Percentiles rank a stretch among this genome's conserved stretches.
phyloP scores from a whole-genome alignment of 2,329 filamentous ascomycete genomes.

The Fusarium brachygibbosum region DNA sequence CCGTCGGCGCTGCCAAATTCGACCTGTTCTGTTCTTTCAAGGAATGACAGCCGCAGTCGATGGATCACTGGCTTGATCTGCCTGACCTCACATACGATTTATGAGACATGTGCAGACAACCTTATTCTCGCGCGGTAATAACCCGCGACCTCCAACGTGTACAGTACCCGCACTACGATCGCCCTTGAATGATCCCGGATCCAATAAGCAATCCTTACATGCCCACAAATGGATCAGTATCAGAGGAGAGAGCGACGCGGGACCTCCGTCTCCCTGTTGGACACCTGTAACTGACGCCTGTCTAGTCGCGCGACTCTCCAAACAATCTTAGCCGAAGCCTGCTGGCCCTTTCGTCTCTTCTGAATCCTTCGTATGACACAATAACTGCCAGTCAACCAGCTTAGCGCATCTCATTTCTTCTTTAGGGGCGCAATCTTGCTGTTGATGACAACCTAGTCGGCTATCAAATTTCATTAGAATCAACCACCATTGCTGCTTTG shows the following conservation, averaged over 20 bases:
- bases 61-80: conserved; percentile 8
- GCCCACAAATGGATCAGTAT: conserved; percentile 15
- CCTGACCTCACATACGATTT: conserved; percentile 7
- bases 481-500: not conserved
- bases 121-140: conserved; percentile 1
- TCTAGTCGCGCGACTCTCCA: conserved; percentile 39
- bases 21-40: conserved; percentile 4
- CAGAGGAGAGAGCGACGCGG: conserved; percentile 5
- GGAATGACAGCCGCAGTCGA: conserved; percentile 21
- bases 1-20: conserved; percentile 9
- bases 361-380: conserved; percentile 28
- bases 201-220: conserved; percentile 36
- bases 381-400: conserved; percentile 19
- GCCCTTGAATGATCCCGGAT: conserved; percentile 32
- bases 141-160: conserved; percentile 23
- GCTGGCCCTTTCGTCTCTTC: conserved; percentile 10
- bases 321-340: conserved; percentile 25
- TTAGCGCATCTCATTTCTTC: conserved; percentile 38
- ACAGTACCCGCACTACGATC: conserved; percentile 39
- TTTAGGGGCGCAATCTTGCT: conserved; percentile 37
- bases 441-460: conserved; percentile 1
- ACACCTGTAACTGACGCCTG: conserved; percentile 43
- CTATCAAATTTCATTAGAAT: conserved; percentile 11
- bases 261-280: conserved; percentile 16
- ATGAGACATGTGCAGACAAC: not conserved